Evolutionary conservation across 192 early-diverging fungal species (phyloP), one percentile per base, ranked within the genome.

Genomic region (Gaertneriomyces sp.): DNA sequence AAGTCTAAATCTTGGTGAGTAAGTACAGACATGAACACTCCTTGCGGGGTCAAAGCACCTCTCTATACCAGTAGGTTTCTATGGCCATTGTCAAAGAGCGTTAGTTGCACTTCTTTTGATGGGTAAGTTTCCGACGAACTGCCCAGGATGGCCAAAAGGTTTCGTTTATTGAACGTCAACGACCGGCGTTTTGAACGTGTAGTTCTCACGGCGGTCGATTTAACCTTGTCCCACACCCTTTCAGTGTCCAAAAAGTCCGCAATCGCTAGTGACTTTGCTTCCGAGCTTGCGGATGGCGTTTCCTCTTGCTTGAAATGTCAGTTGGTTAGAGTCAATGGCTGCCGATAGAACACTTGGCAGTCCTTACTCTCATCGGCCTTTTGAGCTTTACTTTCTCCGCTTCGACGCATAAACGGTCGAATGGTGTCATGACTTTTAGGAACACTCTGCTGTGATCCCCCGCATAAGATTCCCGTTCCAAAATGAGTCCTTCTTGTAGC

Each of bases 301-400:
- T 33, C 25, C 0, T 33, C 25, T 1, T 33, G 25, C 25, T 33
- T 0, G 1, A 33, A 2, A 33, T 33, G 25, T 33, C 25, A 33
- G 25, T 33, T 33, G 25, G 25, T 33, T 33, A 33, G 1, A 33
- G 25, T 33, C 25, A 33, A 33, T 33, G 2, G 25, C 0, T 33
- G 25, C 25, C 25, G 39, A 16, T 33, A 12, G 16, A 42, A 51
- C 7, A 70, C 38, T 40, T 17, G 19, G 50, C 47, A 6, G 3
- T 50, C 14, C 45, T 56, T 19, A 10, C 12, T 9, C 63, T 63
- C 33, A 75, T 58, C 14, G 64, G 58, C 20, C 61, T 14, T 50
- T 66, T 66, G 1, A 76, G 54, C 46, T 76, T 63, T 14, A 67
- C 20, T 45, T 55, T 49, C 52, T 76, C 74, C 1, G 74, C 74